These are phyloP conservation scores for Starmerella apis DNA, from an alignment of 805 yeast genomes.

Conservation along the genomic window DNA sequence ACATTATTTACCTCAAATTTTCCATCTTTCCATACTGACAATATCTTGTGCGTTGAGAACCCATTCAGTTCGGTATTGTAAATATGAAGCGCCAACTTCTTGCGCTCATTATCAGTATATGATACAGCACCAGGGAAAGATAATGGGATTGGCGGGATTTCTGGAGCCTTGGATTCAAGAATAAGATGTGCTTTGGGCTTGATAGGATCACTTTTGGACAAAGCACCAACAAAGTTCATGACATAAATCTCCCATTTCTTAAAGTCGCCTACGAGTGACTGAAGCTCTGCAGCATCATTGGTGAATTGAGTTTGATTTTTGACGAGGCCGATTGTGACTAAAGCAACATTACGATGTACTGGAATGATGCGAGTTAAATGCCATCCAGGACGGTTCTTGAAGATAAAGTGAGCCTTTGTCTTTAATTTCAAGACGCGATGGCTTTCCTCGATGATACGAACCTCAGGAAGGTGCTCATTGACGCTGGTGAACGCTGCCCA, in stretches of 20 bases:
- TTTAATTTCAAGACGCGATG: slow-evolving; percentile 9
- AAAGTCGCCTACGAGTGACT: neutral
- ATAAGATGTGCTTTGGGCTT: slow-evolving; percentile 12
- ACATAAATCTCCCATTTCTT: slow-evolving; percentile 17
- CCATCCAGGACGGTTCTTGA: slow-evolving; percentile 11
- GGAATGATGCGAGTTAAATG: neutral
- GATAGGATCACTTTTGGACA: slow-evolving; percentile 11
- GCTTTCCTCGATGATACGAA: slow-evolving; percentile 19
- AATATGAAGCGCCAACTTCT: neutral
- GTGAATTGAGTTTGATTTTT: neutral
- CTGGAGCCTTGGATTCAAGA: slow-evolving; percentile 11
- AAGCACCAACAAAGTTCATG: slow-evolving; percentile 16
- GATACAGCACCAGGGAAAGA: slow-evolving; percentile 7
- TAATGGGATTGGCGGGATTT: slow-evolving; percentile 8
- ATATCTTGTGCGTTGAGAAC: neutral
- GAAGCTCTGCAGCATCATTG: neutral
- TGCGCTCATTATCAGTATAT: neutral
- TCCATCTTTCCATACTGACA: slow-evolving; percentile 10
- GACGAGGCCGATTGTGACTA: slow-evolving; percentile 8
- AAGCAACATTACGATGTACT: slow-evolving; percentile 8
- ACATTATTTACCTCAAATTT: neutral
- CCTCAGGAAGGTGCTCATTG: slow-evolving; percentile 9
- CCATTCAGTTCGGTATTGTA: slow-evolving; percentile 5
- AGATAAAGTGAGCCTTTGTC: slow-evolving; percentile 11
- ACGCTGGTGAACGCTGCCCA: slow-evolving; percentile 16